Conservation (phyloP, 2,329 filamentous ascomycete genomes). For the Botrytis byssoidea region DNA sequence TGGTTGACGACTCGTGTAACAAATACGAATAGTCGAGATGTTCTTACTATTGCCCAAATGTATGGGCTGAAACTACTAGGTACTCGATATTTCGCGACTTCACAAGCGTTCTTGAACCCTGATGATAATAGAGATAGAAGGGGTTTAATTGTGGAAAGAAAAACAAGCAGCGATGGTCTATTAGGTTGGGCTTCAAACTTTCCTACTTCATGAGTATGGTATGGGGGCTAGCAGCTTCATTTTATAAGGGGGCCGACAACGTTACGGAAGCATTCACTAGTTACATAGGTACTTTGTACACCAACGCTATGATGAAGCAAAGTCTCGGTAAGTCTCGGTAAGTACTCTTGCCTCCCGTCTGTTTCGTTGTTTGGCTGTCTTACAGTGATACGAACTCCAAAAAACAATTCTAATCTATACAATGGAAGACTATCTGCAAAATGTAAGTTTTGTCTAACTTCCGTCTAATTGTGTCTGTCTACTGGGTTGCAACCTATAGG, state of each 20-base stretch:
- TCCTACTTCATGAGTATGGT: not conserved
- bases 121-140: not conserved
- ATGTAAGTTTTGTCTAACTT: not conserved
- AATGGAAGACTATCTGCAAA: not conserved
- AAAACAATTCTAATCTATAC: not conserved
- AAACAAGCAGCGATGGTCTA: not conserved
- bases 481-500: not conserved
- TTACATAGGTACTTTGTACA: not conserved
- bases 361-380: not conserved
- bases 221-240: not conserved
- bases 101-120: not conserved
- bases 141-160: not conserved
- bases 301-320: constrained; percentile 1
- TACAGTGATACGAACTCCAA: not conserved
- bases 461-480: not conserved
- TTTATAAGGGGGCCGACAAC: not conserved
- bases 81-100: not conserved
- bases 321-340: constrained; percentile 11
- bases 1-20: constrained; percentile 6
- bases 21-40: not conserved
- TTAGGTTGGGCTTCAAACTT: not conserved
- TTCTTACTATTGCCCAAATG: not conserved
- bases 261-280: not conserved
- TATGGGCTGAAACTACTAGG: not conserved
- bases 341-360: not conserved